Base-by-base conservation (phyloP, 1,284 basidiomycete species). In the Grifola frondosa region DNA sequence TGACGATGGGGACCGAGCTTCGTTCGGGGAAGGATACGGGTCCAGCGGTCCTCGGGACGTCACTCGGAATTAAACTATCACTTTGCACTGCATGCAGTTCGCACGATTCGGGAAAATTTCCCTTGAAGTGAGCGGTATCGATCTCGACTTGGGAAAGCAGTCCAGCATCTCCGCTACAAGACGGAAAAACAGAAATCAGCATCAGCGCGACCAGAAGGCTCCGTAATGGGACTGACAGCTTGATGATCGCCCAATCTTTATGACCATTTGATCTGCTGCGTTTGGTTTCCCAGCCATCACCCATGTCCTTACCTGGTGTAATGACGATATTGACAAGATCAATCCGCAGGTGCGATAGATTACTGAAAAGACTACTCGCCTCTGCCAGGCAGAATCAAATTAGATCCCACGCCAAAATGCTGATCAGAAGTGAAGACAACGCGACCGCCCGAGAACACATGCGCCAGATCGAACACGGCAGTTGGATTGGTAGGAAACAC, bases 211-310 rank as follows among this genome's bases (percentile, higher is more conserved):
- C 30, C 26, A 15, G 34, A 40, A 37, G 35, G 35, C 39, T 22
- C 22, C 29, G 42, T 23, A 34, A 21, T 15, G 29, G 12, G 25
- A 70, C 86, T 66, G 61, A 93, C 88, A 99, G 73, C 68, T 85
- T 88, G 52, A 97, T 84, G 44, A 98, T 79, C 4, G 82, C 87
- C 90, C 91, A 97, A 58, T 99, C 95, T 45, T 84, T 88, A 59
- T 97, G 86, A 37, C 83, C 84, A 41, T 79, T 74, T 31, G 73
- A 71, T 38, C 96, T 77, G 56, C 88, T 94, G 43, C 97, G 80
- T 62, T 90, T 91, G 1, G 96, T 98, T 68, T 99, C 96, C 97
- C 96, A 99, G 6, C 97, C 96, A 62, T 98, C 95, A 13, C 93
- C 86, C 94, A 99, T 99, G 60, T 97, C 89, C 59, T 85, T 84